Conservation (phyloP, 1,284 basidiomycete species). For the Hypsizygus ulmarius region DNA sequence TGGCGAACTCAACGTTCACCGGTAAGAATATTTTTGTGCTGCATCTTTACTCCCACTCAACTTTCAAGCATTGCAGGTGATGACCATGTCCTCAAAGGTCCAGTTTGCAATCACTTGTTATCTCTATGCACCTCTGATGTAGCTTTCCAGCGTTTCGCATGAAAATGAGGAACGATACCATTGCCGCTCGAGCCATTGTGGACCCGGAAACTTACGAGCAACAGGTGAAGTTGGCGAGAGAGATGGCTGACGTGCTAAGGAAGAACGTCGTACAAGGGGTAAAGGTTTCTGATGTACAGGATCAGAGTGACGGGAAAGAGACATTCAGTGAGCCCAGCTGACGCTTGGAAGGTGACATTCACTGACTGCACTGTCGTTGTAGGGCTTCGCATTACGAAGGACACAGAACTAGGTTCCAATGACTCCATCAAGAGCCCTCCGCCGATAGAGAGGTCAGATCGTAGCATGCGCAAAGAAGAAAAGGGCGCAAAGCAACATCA, state of each 20-base stretch:
- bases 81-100: slow-evolving; percentile 51
- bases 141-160: slow-evolving; percentile 56
- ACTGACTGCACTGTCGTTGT: background rate
- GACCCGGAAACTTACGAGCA: slow-evolving; percentile 51
- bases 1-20: slow-evolving; percentile 61
- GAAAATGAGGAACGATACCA: slow-evolving; percentile 57
- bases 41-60: background rate
- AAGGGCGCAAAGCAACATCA: slow-evolving; percentile 25
- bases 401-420: slow-evolving; percentile 76
- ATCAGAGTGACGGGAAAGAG: slow-evolving; percentile 29
- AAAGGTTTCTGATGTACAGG: slow-evolving; percentile 33
- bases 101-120: slow-evolving; percentile 8
- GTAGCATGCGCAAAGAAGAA: slow-evolving; percentile 43
- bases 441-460: slow-evolving; percentile 39
- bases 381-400: slow-evolving; percentile 63
- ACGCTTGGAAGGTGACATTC: background rate
- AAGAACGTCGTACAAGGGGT: slow-evolving; percentile 72
- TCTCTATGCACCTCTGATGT: slow-evolving; percentile 4
- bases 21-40: slow-evolving; percentile 38
- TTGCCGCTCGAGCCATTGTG: slow-evolving; percentile 39
- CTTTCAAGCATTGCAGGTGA: slow-evolving; percentile 43
- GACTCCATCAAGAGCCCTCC: slow-evolving; percentile 60
- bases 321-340: slow-evolving; percentile 48
- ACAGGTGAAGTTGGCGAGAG: slow-evolving; percentile 53
- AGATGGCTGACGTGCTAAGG: slow-evolving; percentile 64